phyloP scores from a whole-genome alignment of 495 filamentous ascomycete species.

The Haplographium delicatum region DNA sequence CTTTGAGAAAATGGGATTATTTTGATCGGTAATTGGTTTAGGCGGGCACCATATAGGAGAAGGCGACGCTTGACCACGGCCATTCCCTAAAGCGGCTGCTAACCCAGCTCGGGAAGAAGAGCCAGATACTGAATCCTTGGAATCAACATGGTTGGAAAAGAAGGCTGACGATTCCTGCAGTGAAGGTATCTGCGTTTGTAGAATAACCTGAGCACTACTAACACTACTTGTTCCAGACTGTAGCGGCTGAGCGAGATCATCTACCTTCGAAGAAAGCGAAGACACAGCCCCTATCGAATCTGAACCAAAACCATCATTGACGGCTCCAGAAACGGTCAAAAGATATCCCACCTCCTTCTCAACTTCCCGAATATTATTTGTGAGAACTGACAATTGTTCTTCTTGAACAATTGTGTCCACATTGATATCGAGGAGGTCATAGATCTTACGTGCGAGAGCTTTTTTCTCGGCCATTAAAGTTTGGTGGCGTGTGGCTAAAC shows the following conservation, averaged over 20 bases:
- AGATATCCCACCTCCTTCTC: conserved; percentile 15
- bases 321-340: conserved; percentile 19
- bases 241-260: neutral
- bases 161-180: neutral
- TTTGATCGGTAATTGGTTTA: too few species aligned
- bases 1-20: too few species aligned
- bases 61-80: too few species aligned
- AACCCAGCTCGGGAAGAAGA: too few species aligned
- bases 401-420: conserved; percentile 11
- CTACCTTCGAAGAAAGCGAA: neutral
- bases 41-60: too few species aligned
- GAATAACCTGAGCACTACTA: conserved; percentile 40
- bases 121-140: too few species aligned
- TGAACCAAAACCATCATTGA: conserved; percentile 24
- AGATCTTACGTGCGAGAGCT: conserved; percentile 6
- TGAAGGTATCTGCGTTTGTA: conserved; percentile 40
- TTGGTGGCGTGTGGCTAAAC: neutral
- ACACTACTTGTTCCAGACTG: conserved; percentile 21
- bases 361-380: conserved; percentile 10
- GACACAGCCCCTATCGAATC: neutral
- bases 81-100: too few species aligned
- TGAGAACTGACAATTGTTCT: conserved; percentile 9
- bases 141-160: conserved; percentile 1
- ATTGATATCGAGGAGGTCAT: conserved; percentile 7
- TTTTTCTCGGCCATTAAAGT: conserved; percentile 10